Conservation (phyloP, 2,329 filamentous ascomycete genomes). For the Apiospora kogelbergensis region DNA sequence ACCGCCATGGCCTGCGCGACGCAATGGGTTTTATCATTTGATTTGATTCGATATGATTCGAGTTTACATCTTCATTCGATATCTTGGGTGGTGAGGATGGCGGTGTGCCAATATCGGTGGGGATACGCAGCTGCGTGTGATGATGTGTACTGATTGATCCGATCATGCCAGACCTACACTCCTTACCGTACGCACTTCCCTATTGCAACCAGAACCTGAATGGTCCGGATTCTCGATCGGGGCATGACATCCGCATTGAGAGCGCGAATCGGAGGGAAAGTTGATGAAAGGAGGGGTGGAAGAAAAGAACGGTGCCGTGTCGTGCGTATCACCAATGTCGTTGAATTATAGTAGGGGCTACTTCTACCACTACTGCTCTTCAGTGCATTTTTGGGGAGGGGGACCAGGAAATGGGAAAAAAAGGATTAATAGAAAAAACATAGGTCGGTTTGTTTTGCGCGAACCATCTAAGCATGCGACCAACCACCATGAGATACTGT, state of each 20-base stretch:
- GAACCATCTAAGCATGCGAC: slow-evolving; percentile 3
- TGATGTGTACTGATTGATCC: slow-evolving; percentile 7
- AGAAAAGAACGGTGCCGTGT: not conserved
- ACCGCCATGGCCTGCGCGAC: not conserved
- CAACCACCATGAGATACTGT: slow-evolving; percentile 21
- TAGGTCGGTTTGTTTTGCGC: not conserved
- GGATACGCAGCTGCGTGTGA: slow-evolving; percentile 8
- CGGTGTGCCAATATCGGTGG: slow-evolving; percentile 3
- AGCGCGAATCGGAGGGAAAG: not conserved
- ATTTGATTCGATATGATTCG: too few species aligned
- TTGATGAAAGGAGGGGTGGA: not conserved
- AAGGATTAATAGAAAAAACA: not conserved
- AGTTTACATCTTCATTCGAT: not conserved
- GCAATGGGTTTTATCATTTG: not conserved
- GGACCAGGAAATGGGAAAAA: not conserved
- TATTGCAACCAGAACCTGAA: not conserved
- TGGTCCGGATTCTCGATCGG: not conserved
- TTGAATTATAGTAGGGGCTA: slow-evolving; percentile 10
- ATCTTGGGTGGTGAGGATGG: not conserved
- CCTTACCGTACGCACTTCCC: not conserved
- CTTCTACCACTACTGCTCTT: not conserved
- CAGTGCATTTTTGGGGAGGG: not conserved
- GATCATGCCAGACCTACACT: slow-evolving; percentile 2
- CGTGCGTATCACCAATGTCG: slow-evolving; percentile 9
- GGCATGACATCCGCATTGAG: not conserved